These are phyloP conservation scores for Citrus maxima DNA, from an alignment of 345 rosid species.

Conservation along the genomic window DNA sequence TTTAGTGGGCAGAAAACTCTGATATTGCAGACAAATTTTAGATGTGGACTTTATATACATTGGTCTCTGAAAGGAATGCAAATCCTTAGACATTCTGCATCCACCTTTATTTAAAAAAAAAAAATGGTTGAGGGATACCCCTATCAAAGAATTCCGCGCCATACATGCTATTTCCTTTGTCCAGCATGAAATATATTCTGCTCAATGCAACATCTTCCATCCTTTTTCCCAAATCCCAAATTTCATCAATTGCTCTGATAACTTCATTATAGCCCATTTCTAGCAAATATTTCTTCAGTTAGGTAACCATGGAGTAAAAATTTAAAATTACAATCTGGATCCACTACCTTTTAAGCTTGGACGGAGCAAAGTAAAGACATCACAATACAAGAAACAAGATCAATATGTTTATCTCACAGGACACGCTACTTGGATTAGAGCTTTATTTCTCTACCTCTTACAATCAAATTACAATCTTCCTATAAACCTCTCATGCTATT, in stretches of 20 bases:
- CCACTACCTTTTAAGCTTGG: background rate
- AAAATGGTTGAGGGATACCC: background rate
- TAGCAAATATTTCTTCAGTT: background rate
- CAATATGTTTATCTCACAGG: background rate
- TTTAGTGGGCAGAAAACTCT: background rate
- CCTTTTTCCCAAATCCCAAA: background rate
- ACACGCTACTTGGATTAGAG: background rate
- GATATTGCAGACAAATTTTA: background rate
- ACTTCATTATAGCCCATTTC: background rate
- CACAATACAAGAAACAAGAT: background rate
- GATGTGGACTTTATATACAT: background rate
- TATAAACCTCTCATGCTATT: background rate
- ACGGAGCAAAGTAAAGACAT: background rate
- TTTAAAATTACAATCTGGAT: background rate
- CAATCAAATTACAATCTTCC: background rate
- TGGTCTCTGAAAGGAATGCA: background rate
- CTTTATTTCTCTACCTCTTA: background rate
- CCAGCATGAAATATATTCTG: background rate
- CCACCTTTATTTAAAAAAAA: background rate
- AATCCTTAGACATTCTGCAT: background rate
- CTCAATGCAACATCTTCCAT: background rate
- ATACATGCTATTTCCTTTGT: background rate
- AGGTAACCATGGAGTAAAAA: background rate
- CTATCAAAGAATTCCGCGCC: background rate
- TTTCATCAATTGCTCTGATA: background rate